phyloP scores from a whole-genome alignment of 768 basidiomycete species.

The Coprinopsis cinerea region DNA sequence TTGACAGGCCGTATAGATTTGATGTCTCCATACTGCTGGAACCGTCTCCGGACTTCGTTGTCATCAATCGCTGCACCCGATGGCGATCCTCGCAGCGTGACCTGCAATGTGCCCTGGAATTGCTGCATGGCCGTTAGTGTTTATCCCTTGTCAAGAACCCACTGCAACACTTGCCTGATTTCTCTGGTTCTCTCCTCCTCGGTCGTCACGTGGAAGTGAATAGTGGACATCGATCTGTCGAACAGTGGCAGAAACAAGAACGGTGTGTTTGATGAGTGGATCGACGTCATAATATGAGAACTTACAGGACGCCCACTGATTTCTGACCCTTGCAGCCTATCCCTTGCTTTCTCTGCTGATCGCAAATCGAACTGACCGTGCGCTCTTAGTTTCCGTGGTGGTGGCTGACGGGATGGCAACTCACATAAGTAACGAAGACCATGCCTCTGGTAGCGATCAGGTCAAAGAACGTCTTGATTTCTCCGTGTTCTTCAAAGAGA shows the following conservation, averaged over 20 bases:
- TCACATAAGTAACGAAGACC: slow-evolving; percentile 97
- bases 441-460: slow-evolving; percentile 93
- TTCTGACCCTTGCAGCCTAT: slow-evolving; percentile 83
- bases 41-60: slow-evolving; percentile 77
- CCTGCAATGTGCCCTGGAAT: slow-evolving; percentile 79
- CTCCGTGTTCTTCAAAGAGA: slow-evolving; percentile 89
- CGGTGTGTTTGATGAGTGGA: slow-evolving; percentile 17
- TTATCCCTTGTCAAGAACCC: background rate
- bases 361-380: slow-evolving; percentile 76
- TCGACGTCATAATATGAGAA: too few species aligned
- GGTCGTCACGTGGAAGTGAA: slow-evolving; percentile 86
- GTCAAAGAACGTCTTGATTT: slow-evolving; percentile 97
- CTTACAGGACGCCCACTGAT: slow-evolving; percentile 86
- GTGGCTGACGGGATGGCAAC: slow-evolving; percentile 26
- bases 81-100: slow-evolving; percentile 68
- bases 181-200: slow-evolving; percentile 66
- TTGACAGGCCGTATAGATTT: slow-evolving; percentile 67
- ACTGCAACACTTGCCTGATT: slow-evolving; percentile 60
- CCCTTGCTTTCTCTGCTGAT: slow-evolving; percentile 88
- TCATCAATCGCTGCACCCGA: slow-evolving; percentile 72
- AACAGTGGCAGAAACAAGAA: slow-evolving; percentile 13
- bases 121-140: slow-evolving; percentile 33
- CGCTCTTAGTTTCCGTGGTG: slow-evolving; percentile 10
- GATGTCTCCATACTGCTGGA: slow-evolving; percentile 87
- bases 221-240: slow-evolving; percentile 99